Conservation (phyloP, 768 basidiomycete genomes). For the Trametes meyenii region DNA sequence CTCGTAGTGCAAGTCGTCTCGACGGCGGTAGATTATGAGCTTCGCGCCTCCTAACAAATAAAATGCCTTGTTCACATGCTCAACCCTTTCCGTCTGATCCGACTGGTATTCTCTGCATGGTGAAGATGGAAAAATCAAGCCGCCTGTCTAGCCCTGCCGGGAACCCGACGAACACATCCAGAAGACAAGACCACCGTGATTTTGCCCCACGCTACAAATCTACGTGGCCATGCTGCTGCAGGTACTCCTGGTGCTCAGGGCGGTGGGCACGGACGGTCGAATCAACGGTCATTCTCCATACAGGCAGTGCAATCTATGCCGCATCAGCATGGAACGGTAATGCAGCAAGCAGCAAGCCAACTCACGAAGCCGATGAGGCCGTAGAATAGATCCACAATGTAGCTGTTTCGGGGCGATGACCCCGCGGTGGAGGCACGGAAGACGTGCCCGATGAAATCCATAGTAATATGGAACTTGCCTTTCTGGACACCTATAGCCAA, state of each 20-base stretch:
- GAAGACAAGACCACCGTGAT: background rate
- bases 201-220: background rate
- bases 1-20: slow-evolving; percentile 38
- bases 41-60: slow-evolving; percentile 52
- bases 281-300: slow-evolving; percentile 46
- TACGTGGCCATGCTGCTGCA: slow-evolving; percentile 21
- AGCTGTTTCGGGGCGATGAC: slow-evolving; percentile 58
- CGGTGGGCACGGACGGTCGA: slow-evolving; percentile 36
- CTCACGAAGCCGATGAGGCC: slow-evolving; percentile 40
- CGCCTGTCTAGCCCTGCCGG: background rate
- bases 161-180: background rate
- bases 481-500: slow-evolving; percentile 58
- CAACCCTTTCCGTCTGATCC: background rate
- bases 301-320: slow-evolving; percentile 40
- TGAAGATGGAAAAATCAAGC: background rate
- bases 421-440: slow-evolving; percentile 74
- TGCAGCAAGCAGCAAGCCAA: background rate
- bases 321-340: background rate
- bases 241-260: slow-evolving; percentile 41
- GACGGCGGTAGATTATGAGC: slow-evolving; percentile 36
- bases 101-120: background rate
- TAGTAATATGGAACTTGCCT: slow-evolving; percentile 75
- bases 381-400: slow-evolving; percentile 56
- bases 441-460: slow-evolving; percentile 65
- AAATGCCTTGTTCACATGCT: background rate